These are phyloP conservation scores for Myriosclerotinia duriaeana DNA, from an alignment of 2,329 filamentous ascomycete genomes.

Conservation along the genomic window DNA sequence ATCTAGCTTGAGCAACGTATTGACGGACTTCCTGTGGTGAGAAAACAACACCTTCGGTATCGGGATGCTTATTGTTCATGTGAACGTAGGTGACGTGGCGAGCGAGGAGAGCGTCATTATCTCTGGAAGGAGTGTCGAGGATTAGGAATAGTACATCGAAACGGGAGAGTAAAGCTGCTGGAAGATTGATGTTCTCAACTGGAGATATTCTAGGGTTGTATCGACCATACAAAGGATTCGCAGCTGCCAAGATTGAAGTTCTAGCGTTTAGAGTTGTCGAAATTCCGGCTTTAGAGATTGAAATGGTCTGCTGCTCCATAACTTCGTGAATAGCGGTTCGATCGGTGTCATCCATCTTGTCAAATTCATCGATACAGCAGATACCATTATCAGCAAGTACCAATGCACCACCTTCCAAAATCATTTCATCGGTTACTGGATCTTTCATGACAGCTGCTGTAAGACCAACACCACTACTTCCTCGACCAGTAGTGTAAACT, in stretches of 20 bases:
- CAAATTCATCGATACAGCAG: constrained; percentile 82
- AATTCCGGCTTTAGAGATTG: constrained; percentile 87
- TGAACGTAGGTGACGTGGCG: constrained; percentile 96
- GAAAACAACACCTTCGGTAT: constrained; percentile 76
- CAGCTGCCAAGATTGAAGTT: constrained; percentile 91
- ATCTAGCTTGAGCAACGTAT: constrained; percentile 90
- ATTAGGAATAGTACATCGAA: constrained; percentile 97
- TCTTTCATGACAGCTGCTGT: constrained; percentile 80
- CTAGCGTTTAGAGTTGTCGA: constrained; percentile 95
- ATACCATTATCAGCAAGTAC: constrained; percentile 80
- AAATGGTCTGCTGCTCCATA: constrained; percentile 86
- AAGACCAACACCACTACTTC: constrained; percentile 77
- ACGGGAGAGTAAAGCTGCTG: constrained; percentile 92
- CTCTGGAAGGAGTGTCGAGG: constrained; percentile 87
- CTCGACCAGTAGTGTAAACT: constrained; percentile 79
- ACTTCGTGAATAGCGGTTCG: constrained; percentile 82
- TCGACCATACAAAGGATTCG: constrained; percentile 94
- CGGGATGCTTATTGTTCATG: constrained; percentile 93
- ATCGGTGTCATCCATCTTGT: constrained; percentile 80
- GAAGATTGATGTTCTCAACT: constrained; percentile 98
- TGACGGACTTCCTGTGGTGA: constrained; percentile 90
- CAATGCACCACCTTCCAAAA: constrained; percentile 76
- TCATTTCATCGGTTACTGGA: constrained; percentile 75
- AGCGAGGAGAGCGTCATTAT: constrained; percentile 88
- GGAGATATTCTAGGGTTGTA: constrained; percentile 98